A percentile compares a stretch with the other conserved stretches of the same genome.
These are phyloP conservation scores for Limonomyces culmigenus DNA, from an alignment of 1,284 basidiomycete species.

Conservation along the genomic window DNA sequence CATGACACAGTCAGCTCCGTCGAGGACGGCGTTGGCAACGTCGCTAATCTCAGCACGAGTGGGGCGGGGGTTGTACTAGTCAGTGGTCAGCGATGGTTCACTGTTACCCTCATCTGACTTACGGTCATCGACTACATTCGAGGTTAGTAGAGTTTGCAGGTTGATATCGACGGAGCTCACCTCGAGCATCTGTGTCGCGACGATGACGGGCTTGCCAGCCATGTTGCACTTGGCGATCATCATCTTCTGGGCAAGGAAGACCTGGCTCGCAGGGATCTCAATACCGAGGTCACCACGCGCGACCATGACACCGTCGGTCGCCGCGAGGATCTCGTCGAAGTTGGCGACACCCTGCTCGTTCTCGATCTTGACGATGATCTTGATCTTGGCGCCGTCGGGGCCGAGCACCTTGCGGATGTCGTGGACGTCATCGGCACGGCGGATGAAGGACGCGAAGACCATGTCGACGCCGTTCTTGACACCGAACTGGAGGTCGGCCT, in stretches of 20 bases:
- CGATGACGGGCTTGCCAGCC: constrained; percentile 93
- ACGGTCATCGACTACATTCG: background rate
- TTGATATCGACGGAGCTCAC: constrained; percentile 71
- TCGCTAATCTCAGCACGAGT: constrained; percentile 96
- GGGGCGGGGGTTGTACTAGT: constrained; percentile 85
- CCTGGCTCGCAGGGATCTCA: constrained; percentile 94
- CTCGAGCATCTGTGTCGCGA: constrained; percentile 99
- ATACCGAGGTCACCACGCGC: constrained; percentile 97
- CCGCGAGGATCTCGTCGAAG: constrained; percentile 92
- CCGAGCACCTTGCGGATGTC: constrained; percentile 87
- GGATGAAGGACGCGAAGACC: constrained; percentile 97
- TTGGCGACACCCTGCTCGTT: constrained; percentile 95
- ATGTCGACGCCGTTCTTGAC: constrained; percentile 98
- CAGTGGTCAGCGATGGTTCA: background rate
- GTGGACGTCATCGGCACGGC: constrained; percentile 78
- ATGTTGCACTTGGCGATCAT: constrained; percentile 99
- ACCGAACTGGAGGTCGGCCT: constrained; percentile 87
- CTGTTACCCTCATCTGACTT: constrained; percentile 3
- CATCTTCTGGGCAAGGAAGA: constrained; percentile 98
- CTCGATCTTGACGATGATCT: constrained; percentile 98
- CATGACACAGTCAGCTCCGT: constrained; percentile 98
- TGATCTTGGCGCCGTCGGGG: constrained; percentile 83
- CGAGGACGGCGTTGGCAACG: constrained; percentile 93
- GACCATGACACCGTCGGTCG: constrained; percentile 95
- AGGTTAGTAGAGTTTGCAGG: background rate